Conservation (phyloP, 495 filamentous ascomycete species). For the Penicillium pulvis region DNA sequence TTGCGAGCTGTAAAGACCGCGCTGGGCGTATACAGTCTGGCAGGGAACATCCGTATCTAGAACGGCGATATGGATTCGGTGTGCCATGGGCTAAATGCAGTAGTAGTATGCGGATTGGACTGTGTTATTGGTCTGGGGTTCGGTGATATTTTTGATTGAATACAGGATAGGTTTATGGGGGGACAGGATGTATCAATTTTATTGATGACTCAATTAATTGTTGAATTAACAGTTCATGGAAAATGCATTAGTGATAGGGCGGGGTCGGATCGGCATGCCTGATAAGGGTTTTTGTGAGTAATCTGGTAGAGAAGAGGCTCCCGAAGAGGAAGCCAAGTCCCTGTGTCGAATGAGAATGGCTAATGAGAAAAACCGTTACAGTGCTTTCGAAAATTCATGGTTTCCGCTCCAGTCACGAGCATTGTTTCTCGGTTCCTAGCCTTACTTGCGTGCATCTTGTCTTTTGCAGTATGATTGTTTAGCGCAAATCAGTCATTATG, state of each 20-base stretch:
- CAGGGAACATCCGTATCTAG: slow-evolving; percentile 33
- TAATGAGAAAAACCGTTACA: not conserved
- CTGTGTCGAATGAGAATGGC: slow-evolving; percentile 5
- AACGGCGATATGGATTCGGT: slow-evolving; percentile 42
- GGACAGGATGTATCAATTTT: not conserved
- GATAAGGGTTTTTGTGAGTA: slow-evolving; percentile 24
- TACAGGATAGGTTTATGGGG: not conserved
- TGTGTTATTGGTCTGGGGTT: not conserved
- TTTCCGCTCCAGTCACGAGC: no score
- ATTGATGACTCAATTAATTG: not conserved
- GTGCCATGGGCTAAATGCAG: not conserved
- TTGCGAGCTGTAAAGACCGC: slow-evolving; percentile 34
- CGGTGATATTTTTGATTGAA: not conserved
- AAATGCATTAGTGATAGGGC: slow-evolving; percentile 11
- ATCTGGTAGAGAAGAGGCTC: slow-evolving; percentile 18
- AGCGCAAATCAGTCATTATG: no score
- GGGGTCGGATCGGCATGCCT: slow-evolving; percentile 20
- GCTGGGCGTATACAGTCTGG: slow-evolving; percentile 20
- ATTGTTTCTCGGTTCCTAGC: no score
- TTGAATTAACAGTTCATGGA: not conserved
- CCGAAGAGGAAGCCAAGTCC: slow-evolving; percentile 24
- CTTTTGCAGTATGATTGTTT: no score
- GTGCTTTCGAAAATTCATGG: no score
- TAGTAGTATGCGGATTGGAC: not conserved
- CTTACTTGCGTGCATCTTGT: no score